Evolutionary conservation across 2,329 filamentous ascomycete species (phyloP).

Genomic region (Cercospora sp.): DNA sequence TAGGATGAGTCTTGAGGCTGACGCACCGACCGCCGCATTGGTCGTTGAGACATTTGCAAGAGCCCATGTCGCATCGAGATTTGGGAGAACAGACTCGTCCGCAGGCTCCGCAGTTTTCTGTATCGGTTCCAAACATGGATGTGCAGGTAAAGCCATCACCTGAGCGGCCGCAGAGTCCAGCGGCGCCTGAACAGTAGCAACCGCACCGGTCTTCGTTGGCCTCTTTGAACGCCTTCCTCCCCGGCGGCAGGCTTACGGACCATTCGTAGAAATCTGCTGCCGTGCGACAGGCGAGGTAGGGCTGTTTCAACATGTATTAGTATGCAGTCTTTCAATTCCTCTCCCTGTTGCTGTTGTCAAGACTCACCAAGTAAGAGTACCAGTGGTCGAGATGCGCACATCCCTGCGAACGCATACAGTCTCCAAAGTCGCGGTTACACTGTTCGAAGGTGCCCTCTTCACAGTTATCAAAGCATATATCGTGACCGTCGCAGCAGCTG

Average conservation of each 20-base stretch:
- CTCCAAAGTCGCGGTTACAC: constrained; percentile 10
- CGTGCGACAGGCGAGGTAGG: neutral
- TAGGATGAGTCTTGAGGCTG: constrained; percentile 3
- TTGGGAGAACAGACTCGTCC: neutral
- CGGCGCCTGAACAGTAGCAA: constrained; percentile 11
- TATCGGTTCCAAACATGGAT: constrained; percentile 6
- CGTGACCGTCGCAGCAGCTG: constrained; percentile 11
- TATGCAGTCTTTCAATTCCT: too few species aligned
- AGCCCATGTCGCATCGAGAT: too few species aligned
- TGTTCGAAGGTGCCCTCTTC: constrained; percentile 9
- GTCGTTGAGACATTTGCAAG: too few species aligned
- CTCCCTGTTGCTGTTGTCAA: neutral
- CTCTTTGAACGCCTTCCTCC: neutral
- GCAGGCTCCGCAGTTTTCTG: constrained; percentile 17
- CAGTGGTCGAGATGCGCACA: constrained; percentile 6
- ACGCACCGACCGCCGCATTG: constrained; percentile 12
- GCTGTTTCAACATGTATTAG: too few species aligned
- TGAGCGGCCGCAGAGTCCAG: neutral
- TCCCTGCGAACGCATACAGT: constrained; percentile 1
- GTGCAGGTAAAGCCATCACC: neutral
- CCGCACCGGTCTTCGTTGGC: constrained; percentile 12
- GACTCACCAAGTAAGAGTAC: constrained; percentile 1
- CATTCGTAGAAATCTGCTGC: constrained; percentile 16
- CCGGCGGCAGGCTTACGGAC: neutral
- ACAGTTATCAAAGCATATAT: constrained; percentile 18